These are phyloP conservation scores for Nemophila menziesii DNA, from an alignment of 257 asterid genomes.

Conservation along the genomic window DNA sequence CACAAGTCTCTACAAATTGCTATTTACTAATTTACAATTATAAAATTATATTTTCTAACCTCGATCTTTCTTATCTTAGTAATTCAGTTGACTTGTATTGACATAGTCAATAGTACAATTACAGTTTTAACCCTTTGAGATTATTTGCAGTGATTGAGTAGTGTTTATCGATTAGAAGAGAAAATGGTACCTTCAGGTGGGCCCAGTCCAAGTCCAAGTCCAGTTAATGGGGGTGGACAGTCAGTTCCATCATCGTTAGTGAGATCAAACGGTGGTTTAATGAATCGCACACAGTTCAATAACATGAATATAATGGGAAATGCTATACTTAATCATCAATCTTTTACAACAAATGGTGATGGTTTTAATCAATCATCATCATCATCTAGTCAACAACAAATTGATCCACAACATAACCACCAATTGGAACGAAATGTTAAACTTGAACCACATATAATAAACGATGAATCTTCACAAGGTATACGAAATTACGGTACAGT, in stretches of 20 bases:
- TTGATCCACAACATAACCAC: conserved; percentile 48
- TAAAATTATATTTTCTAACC: not conserved
- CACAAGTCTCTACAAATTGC: not conserved
- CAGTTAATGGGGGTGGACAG: conserved; percentile 60
- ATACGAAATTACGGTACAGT: conserved; percentile 47
- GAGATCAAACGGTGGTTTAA: conserved; percentile 60
- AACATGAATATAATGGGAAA: conserved; percentile 64
- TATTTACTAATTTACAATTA: not conserved
- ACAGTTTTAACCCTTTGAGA: not conserved
- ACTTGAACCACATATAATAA: conserved; percentile 49
- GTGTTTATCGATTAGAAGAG: conserved; percentile 9
- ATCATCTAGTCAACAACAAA: conserved; percentile 44
- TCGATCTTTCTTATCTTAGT: not conserved
- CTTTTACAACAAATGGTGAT: conserved; percentile 59
- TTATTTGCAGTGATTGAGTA: conserved; percentile 23
- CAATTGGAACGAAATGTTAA: no score
- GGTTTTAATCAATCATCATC: conserved; percentile 48
- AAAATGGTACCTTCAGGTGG: conserved; percentile 81
- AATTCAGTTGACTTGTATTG: not conserved
- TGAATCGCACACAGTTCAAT: conserved; percentile 58
- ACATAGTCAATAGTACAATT: not conserved
- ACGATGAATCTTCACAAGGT: conserved; percentile 54
- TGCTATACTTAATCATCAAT: conserved; percentile 55
- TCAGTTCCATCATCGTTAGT: conserved; percentile 46
- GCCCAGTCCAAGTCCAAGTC: no score